A percentile compares a stretch with the other conserved stretches of the same genome.
Conservation (phyloP, 345 rosid species). For the Limnanthes douglasii region DNA sequence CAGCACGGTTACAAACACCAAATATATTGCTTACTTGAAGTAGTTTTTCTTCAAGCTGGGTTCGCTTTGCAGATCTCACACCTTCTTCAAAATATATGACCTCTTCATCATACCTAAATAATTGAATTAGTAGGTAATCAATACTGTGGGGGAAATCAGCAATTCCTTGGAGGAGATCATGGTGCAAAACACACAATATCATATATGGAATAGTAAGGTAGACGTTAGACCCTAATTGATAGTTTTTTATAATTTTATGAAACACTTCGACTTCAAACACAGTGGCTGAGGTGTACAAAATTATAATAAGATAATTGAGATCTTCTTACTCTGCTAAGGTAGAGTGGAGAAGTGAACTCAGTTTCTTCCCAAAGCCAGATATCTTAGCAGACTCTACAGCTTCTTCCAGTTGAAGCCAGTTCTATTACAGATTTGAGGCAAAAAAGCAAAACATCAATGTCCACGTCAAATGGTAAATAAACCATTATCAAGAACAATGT, state of each 20-base stretch:
- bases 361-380: conserved; percentile 75
- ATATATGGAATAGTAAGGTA: too few relatives aligned
- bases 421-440: conserved; percentile 23
- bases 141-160: too few relatives aligned
- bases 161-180: too few relatives aligned
- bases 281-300: too few relatives aligned
- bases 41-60: conserved; percentile 81
- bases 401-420: conserved; percentile 66
- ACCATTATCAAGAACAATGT: not conserved
- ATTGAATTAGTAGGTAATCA: too few relatives aligned
- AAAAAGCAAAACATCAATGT: not conserved
- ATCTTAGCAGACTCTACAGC: conserved; percentile 59
- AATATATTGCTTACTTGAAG: conserved; percentile 49
- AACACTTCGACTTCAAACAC: too few relatives aligned
- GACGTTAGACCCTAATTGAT: too few relatives aligned
- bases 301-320: too few relatives aligned
- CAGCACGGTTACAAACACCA: conserved; percentile 3
- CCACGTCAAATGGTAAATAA: not conserved
- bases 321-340: conserved; percentile 52
- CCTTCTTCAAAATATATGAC: conserved; percentile 84
- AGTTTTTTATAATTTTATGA: too few relatives aligned
- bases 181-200: too few relatives aligned
- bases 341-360: conserved; percentile 38
- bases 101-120: conserved; percentile 73
- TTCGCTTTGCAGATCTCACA: conserved; percentile 74